Evolutionary conservation across 768 basidiomycete genomes (phyloP), one percentile per base, ranked within the genome.

Genomic region (Amanita inopinata): DNA sequence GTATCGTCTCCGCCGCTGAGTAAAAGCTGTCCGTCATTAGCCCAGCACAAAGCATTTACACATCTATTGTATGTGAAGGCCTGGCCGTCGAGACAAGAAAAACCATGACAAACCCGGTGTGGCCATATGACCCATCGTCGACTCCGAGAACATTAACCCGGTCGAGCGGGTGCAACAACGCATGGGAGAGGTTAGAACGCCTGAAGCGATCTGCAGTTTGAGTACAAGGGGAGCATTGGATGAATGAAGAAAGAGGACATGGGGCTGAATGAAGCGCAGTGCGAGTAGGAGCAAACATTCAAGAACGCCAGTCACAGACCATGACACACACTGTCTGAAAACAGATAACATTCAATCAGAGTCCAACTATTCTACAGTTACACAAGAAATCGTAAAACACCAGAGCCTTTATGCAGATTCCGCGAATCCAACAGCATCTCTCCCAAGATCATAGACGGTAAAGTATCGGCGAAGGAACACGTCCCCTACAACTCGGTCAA

Each of bases 401-500:
- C 25, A 11, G 4, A 30, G n/a, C n/a, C n/a, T 28, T 57, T 50
- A 69, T 14, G 55, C 51, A 5, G 66, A 57, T 22, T 54, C 46
- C 7, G 90, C 91, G 51, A 93, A 91, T 32, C 89, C 91, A 48
- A 94, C 84, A 30, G 89, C 89, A 59, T 90, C 51, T 49, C 63
- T 68, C 24, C 71, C 80, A 18, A 83, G 71, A 54, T 91, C 87
- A 53, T 89, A 91, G n/a, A 91, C 84, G n/a, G 86, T 88, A 64
- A 72, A 87, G 61, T 83, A 91, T 56, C 80, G 86, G 61, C 93
- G 83, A 41, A 96, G 78, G 78, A 94, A 96, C 47, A 80, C 84
- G 52, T 93, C 87, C 53, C 87, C 81, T 83, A 48, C 0, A 31
- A 18, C 33, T 5, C 34, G 33, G 32, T 27, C 49, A 38, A 45